phyloP scores from a whole-genome alignment of 23 red algal genomes.

The Rhodosorus marinus region DNA sequence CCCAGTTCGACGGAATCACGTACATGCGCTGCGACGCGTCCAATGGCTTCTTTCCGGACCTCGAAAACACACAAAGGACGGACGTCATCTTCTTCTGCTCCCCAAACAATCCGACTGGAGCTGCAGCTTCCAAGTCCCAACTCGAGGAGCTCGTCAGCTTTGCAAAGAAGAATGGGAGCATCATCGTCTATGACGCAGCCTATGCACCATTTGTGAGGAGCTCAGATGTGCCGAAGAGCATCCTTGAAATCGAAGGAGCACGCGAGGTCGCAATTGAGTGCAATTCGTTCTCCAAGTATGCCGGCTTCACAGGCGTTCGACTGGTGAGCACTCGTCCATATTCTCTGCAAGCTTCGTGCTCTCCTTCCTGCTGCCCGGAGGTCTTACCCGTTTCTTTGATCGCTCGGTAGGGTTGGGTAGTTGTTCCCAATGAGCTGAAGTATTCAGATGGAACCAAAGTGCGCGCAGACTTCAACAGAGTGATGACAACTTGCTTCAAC shows the following conservation, averaged over 20 bases:
- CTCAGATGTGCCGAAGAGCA: conserved; percentile 49
- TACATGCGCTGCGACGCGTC: conserved; percentile 87
- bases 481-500: conserved; percentile 97
- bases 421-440: conserved; percentile 57
- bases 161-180: conserved; percentile 78
- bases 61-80: conserved; percentile 35
- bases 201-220: conserved; percentile 91
- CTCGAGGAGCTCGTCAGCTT: conserved; percentile 60
- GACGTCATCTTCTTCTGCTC: conserved; percentile 99
- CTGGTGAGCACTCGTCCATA: too few relatives aligned
- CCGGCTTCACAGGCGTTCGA: conserved; percentile 97
- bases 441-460: conserved; percentile 87
- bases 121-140: conserved; percentile 64
- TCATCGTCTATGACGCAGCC: conserved; percentile 94
- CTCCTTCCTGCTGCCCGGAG: too few relatives aligned
- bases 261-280: conserved; percentile 62
- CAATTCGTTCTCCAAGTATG: conserved; percentile 95
- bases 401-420: conserved; percentile 88
- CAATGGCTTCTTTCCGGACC: conserved; percentile 94
- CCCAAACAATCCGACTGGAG: conserved; percentile 97
- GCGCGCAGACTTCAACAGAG: conserved; percentile 68
- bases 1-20: conserved; percentile 65
- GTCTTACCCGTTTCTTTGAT: too few relatives aligned
- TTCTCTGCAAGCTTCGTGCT: too few relatives aligned
- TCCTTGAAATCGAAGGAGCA: conserved; percentile 83